phyloP scores from a whole-genome alignment of 2,329 filamentous ascomycete genomes.

The Epichloe scottii region DNA sequence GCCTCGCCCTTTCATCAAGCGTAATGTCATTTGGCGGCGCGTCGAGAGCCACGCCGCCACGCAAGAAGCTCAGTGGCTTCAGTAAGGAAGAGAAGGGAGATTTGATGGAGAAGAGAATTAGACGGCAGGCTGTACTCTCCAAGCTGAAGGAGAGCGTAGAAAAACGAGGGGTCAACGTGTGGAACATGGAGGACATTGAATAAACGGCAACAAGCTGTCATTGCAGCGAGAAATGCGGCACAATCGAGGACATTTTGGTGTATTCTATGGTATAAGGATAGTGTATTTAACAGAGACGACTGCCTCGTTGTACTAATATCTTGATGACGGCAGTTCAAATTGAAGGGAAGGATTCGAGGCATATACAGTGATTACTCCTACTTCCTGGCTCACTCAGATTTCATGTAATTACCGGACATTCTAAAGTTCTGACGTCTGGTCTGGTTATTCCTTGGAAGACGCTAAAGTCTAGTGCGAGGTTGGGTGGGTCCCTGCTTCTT shows the following conservation, averaged over 20 bases:
- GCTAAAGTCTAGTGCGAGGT: background rate
- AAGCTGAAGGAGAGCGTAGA: constrained; percentile 38
- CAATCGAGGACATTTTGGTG: constrained; percentile 1
- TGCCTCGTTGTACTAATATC: background rate
- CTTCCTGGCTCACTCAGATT: too few relatives aligned
- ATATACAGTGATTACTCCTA: too few relatives aligned
- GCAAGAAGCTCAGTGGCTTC: constrained; percentile 51
- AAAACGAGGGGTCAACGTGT: constrained; percentile 37
- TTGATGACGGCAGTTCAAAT: background rate
- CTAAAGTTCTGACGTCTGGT: too few relatives aligned
- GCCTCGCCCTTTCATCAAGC: constrained; percentile 21
- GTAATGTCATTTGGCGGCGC: constrained; percentile 29
- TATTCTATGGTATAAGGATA: constrained; percentile 13
- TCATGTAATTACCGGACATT: too few relatives aligned
- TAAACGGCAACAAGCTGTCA: constrained; percentile 11
- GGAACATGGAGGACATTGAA: constrained; percentile 36
- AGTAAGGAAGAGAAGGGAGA: constrained; percentile 44
- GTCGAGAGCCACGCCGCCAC: constrained; percentile 32
- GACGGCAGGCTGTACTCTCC: constrained; percentile 37
- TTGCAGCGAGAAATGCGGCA: background rate
- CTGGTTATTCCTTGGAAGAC: too few relatives aligned
- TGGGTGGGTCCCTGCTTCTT: background rate
- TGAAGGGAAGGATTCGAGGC: too few relatives aligned
- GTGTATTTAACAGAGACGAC: background rate
- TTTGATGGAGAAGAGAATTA: constrained; percentile 41